Evolutionary conservation across 768 basidiomycete species (phyloP).

Genomic region (Podaxis sp.): DNA sequence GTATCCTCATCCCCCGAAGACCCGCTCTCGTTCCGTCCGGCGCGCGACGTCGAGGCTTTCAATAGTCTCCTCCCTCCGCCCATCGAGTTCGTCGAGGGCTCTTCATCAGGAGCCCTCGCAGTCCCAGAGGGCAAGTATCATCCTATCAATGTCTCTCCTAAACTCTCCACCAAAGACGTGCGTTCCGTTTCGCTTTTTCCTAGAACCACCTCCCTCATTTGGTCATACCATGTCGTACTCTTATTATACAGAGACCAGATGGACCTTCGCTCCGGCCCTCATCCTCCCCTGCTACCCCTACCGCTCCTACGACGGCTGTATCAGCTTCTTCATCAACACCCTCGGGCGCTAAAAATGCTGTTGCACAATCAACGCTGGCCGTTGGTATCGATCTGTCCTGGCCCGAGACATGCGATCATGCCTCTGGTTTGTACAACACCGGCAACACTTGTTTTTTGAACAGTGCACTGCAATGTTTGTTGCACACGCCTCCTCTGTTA

Average conservation of each 20-base stretch:
- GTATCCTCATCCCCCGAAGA: slow-evolving; percentile 52
- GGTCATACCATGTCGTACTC: neutral
- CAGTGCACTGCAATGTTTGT: slow-evolving; percentile 87
- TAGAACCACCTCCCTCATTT: neutral
- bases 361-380: slow-evolving; percentile 24
- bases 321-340: slow-evolving; percentile 24
- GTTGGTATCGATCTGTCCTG: slow-evolving; percentile 61
- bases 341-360: slow-evolving; percentile 24
- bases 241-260: slow-evolving; percentile 17
- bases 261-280: neutral
- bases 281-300: slow-evolving; percentile 9
- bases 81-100: slow-evolving; percentile 82
- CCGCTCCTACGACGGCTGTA: slow-evolving; percentile 17
- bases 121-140: slow-evolving; percentile 76
- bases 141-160: slow-evolving; percentile 72
- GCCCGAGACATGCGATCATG: slow-evolving; percentile 49
- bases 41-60: slow-evolving; percentile 72
- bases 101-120: slow-evolving; percentile 71
- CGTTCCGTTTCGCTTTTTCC: slow-evolving; percentile 35
- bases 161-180: slow-evolving; percentile 37
- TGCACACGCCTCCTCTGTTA: slow-evolving; percentile 89
- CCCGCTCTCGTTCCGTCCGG: slow-evolving; percentile 56
- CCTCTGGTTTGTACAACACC: slow-evolving; percentile 73
- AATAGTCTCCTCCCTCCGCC: slow-evolving; percentile 78
- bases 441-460: slow-evolving; percentile 98